Evolutionary conservation across 352 stramenopile species (phyloP), one percentile per base, ranked within the genome.

Genomic region (Phytopythium oedochilum): DNA sequence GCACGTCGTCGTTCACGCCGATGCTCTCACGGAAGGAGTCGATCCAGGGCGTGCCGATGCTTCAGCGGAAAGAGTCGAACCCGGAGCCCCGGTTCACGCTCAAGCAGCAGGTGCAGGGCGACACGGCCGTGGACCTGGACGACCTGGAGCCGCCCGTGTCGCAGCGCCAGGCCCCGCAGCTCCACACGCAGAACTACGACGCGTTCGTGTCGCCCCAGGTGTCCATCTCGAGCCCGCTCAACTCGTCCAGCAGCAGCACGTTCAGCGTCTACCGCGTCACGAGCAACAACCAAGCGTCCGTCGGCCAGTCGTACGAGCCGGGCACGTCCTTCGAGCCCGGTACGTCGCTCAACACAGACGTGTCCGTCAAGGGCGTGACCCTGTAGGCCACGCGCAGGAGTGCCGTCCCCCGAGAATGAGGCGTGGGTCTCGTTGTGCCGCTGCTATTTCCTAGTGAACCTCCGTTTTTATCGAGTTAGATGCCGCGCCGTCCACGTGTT

Each of bases 11-110:
- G 12, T 43, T 70, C 10, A 57, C 61, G 18, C 25, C 62, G 2
- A 34, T 52, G 39, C 59, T 65, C 17, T 73, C 68, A 60, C 64
- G 57, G 38, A 75, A 61, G 20, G 66, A 71, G 53, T 75, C 63
- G 35, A 64, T 75, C 56, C 70, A 64, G 1, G 59, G 60, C 25
- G 57, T 53, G 0, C 47, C 53, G 9, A 55, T 60, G 54, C 64
- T 66, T 31, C 60, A 60, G 39, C 64, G 65, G 23, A 70, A 76
- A 40, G 68, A 76, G 38, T 70, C 64, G n/a, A 58, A 68, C 38
- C 57, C 55, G 23, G 68, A 76, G 57, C 68, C 68, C 22, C 60
- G 58, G 34, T 76, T 76, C 50, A 76, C 68, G 34, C 58, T 76
- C 17, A 63, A 76, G 68, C 60, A 73, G 45, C 60, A 76, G 58